A percentile compares a stretch with the other conserved stretches of the same genome.
Conservation (phyloP, 306 rosid genomes). For the Canavalia gladiata region DNA sequence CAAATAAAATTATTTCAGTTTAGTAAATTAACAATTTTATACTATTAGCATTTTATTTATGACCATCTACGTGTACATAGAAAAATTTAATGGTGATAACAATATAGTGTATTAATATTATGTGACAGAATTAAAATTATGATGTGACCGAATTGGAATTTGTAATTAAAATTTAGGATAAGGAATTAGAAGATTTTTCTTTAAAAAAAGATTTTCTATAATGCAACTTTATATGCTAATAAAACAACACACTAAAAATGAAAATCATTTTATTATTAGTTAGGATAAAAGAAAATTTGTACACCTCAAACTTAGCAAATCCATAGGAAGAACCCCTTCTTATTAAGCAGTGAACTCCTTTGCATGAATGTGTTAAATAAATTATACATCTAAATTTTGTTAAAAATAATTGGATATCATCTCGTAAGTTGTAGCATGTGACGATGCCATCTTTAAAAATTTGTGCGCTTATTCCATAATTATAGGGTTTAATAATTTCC, state of each 20-base stretch:
- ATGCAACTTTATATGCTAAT: constrained; percentile 6
- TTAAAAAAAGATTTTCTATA: background rate
- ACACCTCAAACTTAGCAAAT: constrained; percentile 61
- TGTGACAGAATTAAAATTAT: background rate
- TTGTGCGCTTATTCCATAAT: too few relatives aligned
- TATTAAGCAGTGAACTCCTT: constrained; percentile 74
- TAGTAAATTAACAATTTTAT: background rate
- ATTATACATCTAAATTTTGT: too few relatives aligned
- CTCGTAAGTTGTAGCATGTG: too few relatives aligned
- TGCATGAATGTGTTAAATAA: background rate
- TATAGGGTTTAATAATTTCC: too few relatives aligned
- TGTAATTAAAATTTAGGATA: background rate
- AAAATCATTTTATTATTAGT: constrained; percentile 31
- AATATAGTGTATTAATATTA: background rate
- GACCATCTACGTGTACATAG: background rate
- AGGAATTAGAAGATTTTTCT: constrained; percentile 28
- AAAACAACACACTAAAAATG: constrained; percentile 13
- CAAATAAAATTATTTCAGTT: constrained; percentile 2
- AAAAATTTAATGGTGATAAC: background rate
- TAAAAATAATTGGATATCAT: too few relatives aligned
- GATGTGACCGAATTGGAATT: background rate
- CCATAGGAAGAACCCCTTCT: constrained; percentile 55
- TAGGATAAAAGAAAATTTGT: constrained; percentile 37
- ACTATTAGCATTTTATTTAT: background rate
- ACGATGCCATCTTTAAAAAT: too few relatives aligned